Base-by-base conservation (phyloP, 352 stramenopile genomes). In the Pythium brachiatum region DNA sequence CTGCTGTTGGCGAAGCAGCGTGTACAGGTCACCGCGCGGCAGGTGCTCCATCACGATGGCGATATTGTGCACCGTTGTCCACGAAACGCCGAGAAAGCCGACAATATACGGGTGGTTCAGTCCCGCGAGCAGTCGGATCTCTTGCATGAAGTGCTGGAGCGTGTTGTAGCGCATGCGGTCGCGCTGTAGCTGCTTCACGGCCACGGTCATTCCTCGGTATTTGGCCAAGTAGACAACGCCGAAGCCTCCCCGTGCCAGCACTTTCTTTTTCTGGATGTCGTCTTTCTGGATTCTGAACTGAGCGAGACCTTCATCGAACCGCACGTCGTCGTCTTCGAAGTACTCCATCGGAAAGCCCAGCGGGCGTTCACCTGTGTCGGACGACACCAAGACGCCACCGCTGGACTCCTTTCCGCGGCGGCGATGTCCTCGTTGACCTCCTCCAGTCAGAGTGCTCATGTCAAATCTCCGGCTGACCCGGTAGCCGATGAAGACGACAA, bases 41-140 rank as follows among this genome's bases (percentile, higher is more conserved):
- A 74, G 69, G 38, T 68, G 75, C 68, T 78, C 67, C 23, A 72
- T 63, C 21, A 78, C 68, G 29, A 78, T 56, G 11, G 68, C 55
- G 15, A 78, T 29, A 18, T 78, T 61, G 15, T 62, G 38, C 9
- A 78, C 47, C 13, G 68, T 75, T 16, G 52, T 69, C 71, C 71
- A 78, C 18, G 57, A 51, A 13, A 75, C 47, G 8, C 71, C 71
- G 1, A 78, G 23, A 34, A 78, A 78, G 8, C 53, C 50, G 15
- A 79, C 69, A 25, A 79, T 68, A 5, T 74, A 69, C 4, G 69
- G 72, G 36, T 79, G 69, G 15, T 70, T 53, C 9, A 79, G 36
- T 15, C 48, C 59, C 8, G 65, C 56, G 11, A 61, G 58, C 34
- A 79, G 32, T 5, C 67, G 66, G 31, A 79, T 76, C 46, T 78